Evolutionary conservation across 1,284 basidiomycete species (phyloP), one percentile per base, ranked within the genome.

Genomic region (Leccinum proximum): DNA sequence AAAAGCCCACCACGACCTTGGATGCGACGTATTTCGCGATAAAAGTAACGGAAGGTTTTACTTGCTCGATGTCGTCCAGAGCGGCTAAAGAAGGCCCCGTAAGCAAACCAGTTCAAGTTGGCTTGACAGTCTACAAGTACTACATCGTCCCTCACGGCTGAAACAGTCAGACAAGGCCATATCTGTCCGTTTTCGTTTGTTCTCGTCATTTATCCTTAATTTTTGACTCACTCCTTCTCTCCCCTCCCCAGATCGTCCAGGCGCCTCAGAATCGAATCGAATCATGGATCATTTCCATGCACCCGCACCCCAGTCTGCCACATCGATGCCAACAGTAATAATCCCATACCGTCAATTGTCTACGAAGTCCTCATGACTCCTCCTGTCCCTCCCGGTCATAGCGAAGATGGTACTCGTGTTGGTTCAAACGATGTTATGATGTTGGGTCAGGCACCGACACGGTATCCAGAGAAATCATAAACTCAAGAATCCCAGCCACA

Each of bases 311-410:
- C 68, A 67, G 13, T 60, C 71, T 58, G 56, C 54, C 13, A 26
- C 66, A 53, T 67, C 64, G 40, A 22, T 71, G 8, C 10, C 65
- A 2, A 26, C 69, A n/a, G 62, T 60, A 45, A 65, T 70, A 38
- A 65, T 70, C 45, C 45, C 71, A 40, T 74, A 60, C 63, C 64
- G 65, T 10, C 69, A 62, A 56, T 64, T 70, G 65, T 68, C 40
- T 75, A 74, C 50, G 78, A 83, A 65, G 80, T 80, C 33, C 85
- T 81, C 26, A 80, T 86, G 67, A 87, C 85, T 2, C 85, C 85
- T n/a, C 86, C 85, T 9, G 75, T 85, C 65, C 87, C 85, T 57
- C 86, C 85, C 6, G 75, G 75, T 16, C 77, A 78, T 54, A 80
- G 76, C 64, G 79, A 76, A 62, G 68, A 74, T 58, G 73, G 70